Base-by-base conservation (phyloP, 257 asterid species). In the Misopates orontium region DNA sequence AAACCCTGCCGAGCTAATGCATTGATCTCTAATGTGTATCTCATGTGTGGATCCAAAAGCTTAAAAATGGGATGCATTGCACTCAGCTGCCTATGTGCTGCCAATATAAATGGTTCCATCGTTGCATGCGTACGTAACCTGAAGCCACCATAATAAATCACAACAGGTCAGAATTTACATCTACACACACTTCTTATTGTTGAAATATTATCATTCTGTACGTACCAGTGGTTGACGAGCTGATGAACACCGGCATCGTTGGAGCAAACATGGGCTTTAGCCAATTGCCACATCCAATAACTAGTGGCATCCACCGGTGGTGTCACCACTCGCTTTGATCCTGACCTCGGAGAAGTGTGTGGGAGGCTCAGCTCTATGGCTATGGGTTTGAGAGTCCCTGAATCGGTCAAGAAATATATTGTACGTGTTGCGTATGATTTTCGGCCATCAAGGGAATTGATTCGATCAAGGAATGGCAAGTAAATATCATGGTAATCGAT, bases 231-330 rank as follows among this genome's bases (percentile, higher is more conserved):
- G 82, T 94, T 84, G 65, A 94, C 96, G 4, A 88, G 93, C 74
- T 94, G 99, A 68, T 94, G 99, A 17, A 90, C 96, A 6, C 98
- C 99, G n/a, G 99, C 99, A 64, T 94, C 99, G 15, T 94, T 94
- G 32, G 99, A 79, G 57, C 95, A 90, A 62, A 90, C 98, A 39
- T 90, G 98, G 53, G 98, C 93, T 75, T 90, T 94, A 2, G 98
- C 99, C 18, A 94, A 65, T 39, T 82, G 89, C 99, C 99, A 94
- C 71, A 49, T 77, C 99, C 99, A 94, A 44, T 77, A 78, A 39
- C 86, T 72, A 59, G 96, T 83, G 51, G 98, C 95, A 40, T 85
- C 91, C 0, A 68, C 84, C 0, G 96, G 91, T 0, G 95, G 95
- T 7, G 96, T 86, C 71, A 90, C 80, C 0, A 94, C 95, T 0